A percentile compares a stretch with the other conserved stretches of the same genome.
These are phyloP conservation scores for Phytophthora pini DNA, from an alignment of 352 stramenopile species.

Conservation along the genomic window DNA sequence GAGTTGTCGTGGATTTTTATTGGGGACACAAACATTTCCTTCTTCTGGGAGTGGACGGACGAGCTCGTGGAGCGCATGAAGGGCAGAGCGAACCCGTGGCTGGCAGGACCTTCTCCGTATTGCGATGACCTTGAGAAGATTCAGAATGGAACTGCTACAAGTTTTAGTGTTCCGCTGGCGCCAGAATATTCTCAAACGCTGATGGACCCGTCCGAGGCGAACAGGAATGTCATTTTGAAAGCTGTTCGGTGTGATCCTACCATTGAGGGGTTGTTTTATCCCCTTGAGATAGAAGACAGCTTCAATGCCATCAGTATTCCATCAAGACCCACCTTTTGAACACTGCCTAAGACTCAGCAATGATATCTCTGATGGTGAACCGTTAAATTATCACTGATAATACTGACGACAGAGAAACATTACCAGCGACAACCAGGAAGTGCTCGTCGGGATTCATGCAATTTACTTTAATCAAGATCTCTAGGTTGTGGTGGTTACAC, in stretches of 20 bases:
- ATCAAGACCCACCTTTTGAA: background rate
- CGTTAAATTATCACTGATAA: too few relatives aligned
- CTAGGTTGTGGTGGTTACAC: too few relatives aligned
- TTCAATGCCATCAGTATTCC: slow-evolving; percentile 26
- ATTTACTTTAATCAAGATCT: too few relatives aligned
- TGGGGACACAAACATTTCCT: slow-evolving; percentile 17
- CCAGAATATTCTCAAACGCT: slow-evolving; percentile 24
- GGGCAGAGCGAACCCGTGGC: slow-evolving; percentile 1
- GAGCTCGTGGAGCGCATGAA: slow-evolving; percentile 18
- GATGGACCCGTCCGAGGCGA: slow-evolving; percentile 24
- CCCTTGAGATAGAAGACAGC: slow-evolving; percentile 16
- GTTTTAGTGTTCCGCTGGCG: slow-evolving; percentile 17
- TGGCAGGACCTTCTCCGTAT: slow-evolving; percentile 13
- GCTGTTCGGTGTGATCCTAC: slow-evolving; percentile 16
- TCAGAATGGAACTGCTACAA: slow-evolving; percentile 4
- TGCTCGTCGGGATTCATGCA: too few relatives aligned
- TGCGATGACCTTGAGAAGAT: slow-evolving; percentile 27
- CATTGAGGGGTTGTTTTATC: slow-evolving; percentile 22
- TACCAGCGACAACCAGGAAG: too few relatives aligned
- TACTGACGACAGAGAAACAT: too few relatives aligned
- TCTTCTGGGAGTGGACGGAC: slow-evolving; percentile 32
- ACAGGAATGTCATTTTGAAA: slow-evolving; percentile 7
- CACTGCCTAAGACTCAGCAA: too few relatives aligned
- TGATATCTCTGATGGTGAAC: too few relatives aligned
- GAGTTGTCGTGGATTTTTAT: slow-evolving; percentile 18